Conservation (phyloP, 345 rosid species). For the Capsella bursapastoris region DNA sequence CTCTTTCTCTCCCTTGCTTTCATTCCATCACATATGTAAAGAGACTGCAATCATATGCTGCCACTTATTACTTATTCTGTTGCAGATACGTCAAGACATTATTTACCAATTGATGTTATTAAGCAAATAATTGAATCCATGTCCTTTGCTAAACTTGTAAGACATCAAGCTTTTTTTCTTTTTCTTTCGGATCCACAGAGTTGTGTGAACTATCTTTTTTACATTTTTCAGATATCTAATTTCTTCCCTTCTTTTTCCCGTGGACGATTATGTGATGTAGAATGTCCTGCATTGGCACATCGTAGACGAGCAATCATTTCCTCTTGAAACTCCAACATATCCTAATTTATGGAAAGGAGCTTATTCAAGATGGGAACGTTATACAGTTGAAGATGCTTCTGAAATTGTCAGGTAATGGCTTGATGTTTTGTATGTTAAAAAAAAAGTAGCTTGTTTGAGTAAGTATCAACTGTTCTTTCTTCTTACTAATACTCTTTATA, state of each 20-base stretch:
- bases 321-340: constrained; percentile 82
- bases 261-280: constrained; percentile 60
- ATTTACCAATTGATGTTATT: constrained; percentile 70
- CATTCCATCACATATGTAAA: background rate
- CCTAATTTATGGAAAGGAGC: constrained; percentile 94
- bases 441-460: constrained; percentile 1
- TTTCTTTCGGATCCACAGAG: background rate
- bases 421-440: constrained; percentile 12
- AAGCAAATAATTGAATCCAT: constrained; percentile 88
- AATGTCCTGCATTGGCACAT: constrained; percentile 99
- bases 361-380: constrained; percentile 86
- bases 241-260: constrained; percentile 38
- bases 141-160: constrained; percentile 96
- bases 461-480: background rate
- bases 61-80: constrained; percentile 27
- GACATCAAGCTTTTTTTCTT: constrained; percentile 40
- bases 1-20: constrained; percentile 2
- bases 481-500: constrained; percentile 38
- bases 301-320: constrained; percentile 89
- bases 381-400: constrained; percentile 87
- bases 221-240: background rate
- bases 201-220: background rate
- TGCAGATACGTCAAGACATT: constrained; percentile 97
- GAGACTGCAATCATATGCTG: background rate
- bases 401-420: constrained; percentile 78